Evolutionary conservation across 2,329 filamentous ascomycete genomes (phyloP).

Genomic region (Aspergillus jensenii): DNA sequence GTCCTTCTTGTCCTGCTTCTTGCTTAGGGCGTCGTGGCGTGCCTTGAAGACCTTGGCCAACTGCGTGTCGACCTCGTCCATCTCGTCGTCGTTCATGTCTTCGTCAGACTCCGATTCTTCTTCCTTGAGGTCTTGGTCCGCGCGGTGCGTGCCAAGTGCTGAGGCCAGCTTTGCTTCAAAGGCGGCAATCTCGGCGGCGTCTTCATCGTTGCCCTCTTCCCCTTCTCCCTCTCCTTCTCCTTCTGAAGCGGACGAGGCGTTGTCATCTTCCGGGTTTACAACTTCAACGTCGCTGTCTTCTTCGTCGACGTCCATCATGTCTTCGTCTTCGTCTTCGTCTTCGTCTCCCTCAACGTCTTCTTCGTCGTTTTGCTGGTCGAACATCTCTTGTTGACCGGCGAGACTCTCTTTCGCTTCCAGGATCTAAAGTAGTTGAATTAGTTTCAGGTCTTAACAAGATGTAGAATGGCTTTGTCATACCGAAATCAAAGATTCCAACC

Average conservation of each 20-base stretch:
- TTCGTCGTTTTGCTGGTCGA: constrained; percentile 66
- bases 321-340: constrained; percentile 27
- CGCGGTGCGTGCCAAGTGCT: constrained; percentile 69
- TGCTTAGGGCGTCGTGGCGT: constrained; percentile 64
- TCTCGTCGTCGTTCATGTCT: constrained; percentile 94
- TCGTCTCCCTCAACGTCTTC: constrained; percentile 47
- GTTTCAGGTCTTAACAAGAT: neutral
- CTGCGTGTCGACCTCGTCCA: constrained; percentile 83
- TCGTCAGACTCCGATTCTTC: constrained; percentile 60
- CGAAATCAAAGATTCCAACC: constrained; percentile 62
- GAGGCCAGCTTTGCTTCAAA: constrained; percentile 76
- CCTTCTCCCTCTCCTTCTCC: constrained; percentile 41
- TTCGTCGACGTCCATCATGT: constrained; percentile 48
- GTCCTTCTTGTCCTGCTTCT: constrained; percentile 82
- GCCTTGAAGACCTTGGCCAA: constrained; percentile 84
- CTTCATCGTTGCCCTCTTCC: constrained; percentile 35
- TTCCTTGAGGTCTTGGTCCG: constrained; percentile 56
- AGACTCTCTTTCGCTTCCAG: constrained; percentile 76
- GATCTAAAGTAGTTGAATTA: constrained; percentile 49
- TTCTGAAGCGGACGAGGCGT: constrained; percentile 36
- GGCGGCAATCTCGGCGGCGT: constrained; percentile 55
- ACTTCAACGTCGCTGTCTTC: constrained; percentile 40
- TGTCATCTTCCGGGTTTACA: constrained; percentile 37
- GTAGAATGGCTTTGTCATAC: constrained; percentile 26
- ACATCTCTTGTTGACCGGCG: constrained; percentile 82